Evolutionary conservation across 2,329 filamentous ascomycete genomes (phyloP).

Genomic region (Penicillium freii): DNA sequence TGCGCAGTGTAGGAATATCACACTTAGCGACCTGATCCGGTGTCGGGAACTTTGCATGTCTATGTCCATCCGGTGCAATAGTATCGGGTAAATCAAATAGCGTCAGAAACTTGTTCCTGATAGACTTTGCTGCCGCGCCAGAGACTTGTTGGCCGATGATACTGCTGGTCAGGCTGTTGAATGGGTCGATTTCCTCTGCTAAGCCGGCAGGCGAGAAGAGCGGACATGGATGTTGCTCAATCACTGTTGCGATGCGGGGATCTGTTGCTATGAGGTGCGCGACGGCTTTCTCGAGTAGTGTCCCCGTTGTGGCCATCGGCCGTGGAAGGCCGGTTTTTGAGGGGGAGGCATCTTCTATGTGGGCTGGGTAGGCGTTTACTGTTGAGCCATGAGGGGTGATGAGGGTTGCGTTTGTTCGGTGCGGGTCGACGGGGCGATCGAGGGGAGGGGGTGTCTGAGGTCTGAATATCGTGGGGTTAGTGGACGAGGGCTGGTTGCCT

Average conservation of each 20-base stretch:
- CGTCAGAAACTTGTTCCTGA: conserved; percentile 78
- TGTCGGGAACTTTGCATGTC: conserved; percentile 61
- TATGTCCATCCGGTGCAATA: conserved; percentile 9
- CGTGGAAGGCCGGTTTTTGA: conserved; percentile 40
- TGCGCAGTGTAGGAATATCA: conserved; percentile 67
- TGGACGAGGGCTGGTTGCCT: conserved; percentile 29
- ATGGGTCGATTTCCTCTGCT: conserved; percentile 84
- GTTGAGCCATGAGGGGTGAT: conserved; percentile 49
- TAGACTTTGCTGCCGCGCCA: conserved; percentile 82
- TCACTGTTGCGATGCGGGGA: conserved; percentile 65
- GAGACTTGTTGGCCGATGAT: conserved; percentile 98
- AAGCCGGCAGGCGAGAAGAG: conserved; percentile 79
- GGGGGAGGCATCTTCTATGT: conserved; percentile 39
- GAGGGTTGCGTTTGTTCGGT: conserved; percentile 49
- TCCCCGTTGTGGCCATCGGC: conserved; percentile 63
- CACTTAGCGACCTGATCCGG: conserved; percentile 68
- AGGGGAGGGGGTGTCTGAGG: conserved; percentile 47
- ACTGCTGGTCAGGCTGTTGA: conserved; percentile 74
- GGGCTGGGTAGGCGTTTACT: conserved; percentile 49
- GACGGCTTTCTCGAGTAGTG: conserved; percentile 71
- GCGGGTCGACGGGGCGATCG: conserved; percentile 48
- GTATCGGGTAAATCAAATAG: conserved; percentile 58
- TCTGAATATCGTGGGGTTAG: conserved; percentile 37
- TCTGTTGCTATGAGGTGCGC: conserved; percentile 73
- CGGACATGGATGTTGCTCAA: conserved; percentile 72